A percentile compares a stretch with the other conserved stretches of the same genome.
Conservation (phyloP, 345 rosid species). For the Linum tenue region DNA sequence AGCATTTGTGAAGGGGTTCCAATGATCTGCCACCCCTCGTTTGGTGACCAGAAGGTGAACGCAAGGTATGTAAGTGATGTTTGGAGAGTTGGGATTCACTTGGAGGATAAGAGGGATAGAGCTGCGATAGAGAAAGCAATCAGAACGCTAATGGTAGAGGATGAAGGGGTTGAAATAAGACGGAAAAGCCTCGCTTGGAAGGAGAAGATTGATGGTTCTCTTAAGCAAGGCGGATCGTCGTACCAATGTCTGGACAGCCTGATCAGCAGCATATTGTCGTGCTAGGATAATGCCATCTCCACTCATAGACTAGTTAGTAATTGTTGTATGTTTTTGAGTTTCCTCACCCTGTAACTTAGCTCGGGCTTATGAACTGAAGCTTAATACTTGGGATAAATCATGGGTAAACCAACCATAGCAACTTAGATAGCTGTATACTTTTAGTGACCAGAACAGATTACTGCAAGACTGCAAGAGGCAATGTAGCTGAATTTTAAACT, state of each 20-base stretch:
- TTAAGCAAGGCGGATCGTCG: slow-evolving; percentile 2
- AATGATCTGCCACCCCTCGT: neutral
- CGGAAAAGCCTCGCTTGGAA: neutral
- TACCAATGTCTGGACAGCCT: neutral
- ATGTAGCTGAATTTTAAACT: too few relatives aligned
- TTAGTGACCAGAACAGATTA: too few relatives aligned
- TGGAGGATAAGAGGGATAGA: neutral
- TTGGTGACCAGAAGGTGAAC: neutral
- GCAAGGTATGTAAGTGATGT: slow-evolving; percentile 1
- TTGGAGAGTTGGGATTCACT: slow-evolving; percentile 6
- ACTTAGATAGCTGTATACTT: too few relatives aligned
- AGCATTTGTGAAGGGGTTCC: slow-evolving; percentile 3
- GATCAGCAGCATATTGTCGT: neutral
- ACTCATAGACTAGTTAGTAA: neutral
- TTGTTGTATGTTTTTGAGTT: neutral
- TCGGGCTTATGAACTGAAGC: too few relatives aligned
- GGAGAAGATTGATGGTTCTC: neutral
- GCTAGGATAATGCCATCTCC: neutral
- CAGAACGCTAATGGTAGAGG: neutral
- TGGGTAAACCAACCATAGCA: too few relatives aligned
- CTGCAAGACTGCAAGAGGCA: too few relatives aligned
- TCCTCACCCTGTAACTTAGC: too few relatives aligned
- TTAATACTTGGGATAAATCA: too few relatives aligned
- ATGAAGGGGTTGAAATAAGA: neutral
- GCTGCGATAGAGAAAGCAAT: neutral